Evolutionary conservation across 2,329 filamentous ascomycete genomes (phyloP).

Genomic region (Fusarium caatingaense): DNA sequence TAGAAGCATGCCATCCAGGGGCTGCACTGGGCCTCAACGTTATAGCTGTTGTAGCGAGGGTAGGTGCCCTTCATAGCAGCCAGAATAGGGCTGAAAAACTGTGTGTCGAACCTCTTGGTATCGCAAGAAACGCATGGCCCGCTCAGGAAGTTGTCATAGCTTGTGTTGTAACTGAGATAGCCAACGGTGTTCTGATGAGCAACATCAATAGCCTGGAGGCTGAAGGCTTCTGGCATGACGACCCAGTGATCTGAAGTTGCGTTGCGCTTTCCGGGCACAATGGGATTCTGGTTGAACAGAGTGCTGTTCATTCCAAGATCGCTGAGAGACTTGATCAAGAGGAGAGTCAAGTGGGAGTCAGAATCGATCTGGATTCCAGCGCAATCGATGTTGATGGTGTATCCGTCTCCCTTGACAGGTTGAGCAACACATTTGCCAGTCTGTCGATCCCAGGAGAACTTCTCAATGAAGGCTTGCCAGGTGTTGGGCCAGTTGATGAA

Average conservation of each 20-base stretch:
- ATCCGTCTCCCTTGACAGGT: conserved; percentile 51
- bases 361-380: conserved; percentile 53
- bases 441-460: conserved; percentile 55
- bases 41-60: conserved; percentile 54
- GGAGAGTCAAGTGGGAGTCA: conserved; percentile 55
- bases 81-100: conserved; percentile 54
- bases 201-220: conserved; percentile 50
- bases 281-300: conserved; percentile 55
- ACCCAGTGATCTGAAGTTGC: conserved; percentile 51
- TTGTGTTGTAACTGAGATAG: conserved; percentile 53
- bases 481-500: conserved; percentile 56
- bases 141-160: conserved; percentile 52
- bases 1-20: conserved; percentile 54
- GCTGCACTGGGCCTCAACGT: conserved; percentile 52
- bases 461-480: conserved; percentile 55
- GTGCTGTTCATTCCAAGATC: conserved; percentile 54
- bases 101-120: conserved; percentile 50
- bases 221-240: conserved; percentile 55
- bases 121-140: conserved; percentile 54
- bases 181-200: conserved; percentile 50
- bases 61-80: conserved; percentile 54
- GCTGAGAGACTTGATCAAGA: conserved; percentile 54
- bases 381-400: conserved; percentile 53
- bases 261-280: conserved; percentile 50
- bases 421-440: conserved; percentile 51